These are phyloP conservation scores for Paracoccidioides brasiliensis DNA, from an alignment of 2,329 filamentous ascomycete species.

Conservation along the genomic window DNA sequence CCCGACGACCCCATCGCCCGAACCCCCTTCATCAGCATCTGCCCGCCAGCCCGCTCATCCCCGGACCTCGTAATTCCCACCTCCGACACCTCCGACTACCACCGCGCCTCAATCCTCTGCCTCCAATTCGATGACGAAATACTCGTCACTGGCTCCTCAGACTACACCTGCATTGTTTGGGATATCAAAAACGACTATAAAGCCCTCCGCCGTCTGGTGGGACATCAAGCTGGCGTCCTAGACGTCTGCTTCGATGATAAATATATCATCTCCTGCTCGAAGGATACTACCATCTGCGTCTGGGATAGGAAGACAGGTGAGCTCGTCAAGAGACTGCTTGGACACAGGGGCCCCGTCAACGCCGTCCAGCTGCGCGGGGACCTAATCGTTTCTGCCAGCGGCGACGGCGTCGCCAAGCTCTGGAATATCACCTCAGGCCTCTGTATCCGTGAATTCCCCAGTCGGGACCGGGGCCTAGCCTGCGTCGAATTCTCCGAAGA, in stretches of 20 bases:
- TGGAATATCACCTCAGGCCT: slow-evolving; percentile 89
- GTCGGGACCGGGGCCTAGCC: slow-evolving; percentile 84
- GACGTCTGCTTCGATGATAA: slow-evolving; percentile 87
- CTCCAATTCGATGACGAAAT: slow-evolving; percentile 88
- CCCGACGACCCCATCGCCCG: slow-evolving; percentile 25
- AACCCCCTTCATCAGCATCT: slow-evolving; percentile 36
- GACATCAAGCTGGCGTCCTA: slow-evolving; percentile 77
- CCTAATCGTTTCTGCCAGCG: slow-evolving; percentile 82
- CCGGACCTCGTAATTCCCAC: slow-evolving; percentile 37
- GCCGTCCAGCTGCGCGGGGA: slow-evolving; percentile 91
- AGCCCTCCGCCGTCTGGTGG: slow-evolving; percentile 62
- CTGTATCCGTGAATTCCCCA: slow-evolving; percentile 78
- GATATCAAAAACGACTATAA: slow-evolving; percentile 65
- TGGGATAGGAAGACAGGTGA: slow-evolving; percentile 76
- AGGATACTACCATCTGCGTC: slow-evolving; percentile 85
- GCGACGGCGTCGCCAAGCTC: slow-evolving; percentile 83
- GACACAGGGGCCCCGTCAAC: slow-evolving; percentile 87
- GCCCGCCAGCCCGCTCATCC: slow-evolving; percentile 38
- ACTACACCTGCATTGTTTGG: slow-evolving; percentile 84
- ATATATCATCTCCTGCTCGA: slow-evolving; percentile 93
- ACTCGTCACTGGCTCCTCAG: slow-evolving; percentile 88
- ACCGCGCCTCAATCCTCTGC: slow-evolving; percentile 87
- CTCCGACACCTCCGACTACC: slow-evolving; percentile 43
- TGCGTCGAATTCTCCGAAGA: slow-evolving; percentile 95
- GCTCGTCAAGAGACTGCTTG: slow-evolving; percentile 64